A percentile compares a stretch with the other conserved stretches of the same genome.
Evolutionary conservation across 2,329 filamentous ascomycete genomes (phyloP).

Genomic region (Basipetospora sp.): DNA sequence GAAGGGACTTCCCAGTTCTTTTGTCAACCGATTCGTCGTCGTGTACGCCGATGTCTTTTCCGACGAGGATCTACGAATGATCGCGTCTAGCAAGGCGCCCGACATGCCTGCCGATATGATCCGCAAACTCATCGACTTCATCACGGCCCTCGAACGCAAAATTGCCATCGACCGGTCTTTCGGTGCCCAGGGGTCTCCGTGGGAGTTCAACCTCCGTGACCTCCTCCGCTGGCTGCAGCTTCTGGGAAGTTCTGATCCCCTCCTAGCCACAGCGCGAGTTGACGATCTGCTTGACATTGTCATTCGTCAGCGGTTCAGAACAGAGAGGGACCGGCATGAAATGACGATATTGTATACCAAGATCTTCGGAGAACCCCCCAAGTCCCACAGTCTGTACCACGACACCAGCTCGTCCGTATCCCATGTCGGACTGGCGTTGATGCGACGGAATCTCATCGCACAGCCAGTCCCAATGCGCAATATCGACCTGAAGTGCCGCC

Average conservation of each 20-base stretch:
- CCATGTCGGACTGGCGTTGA: slow-evolving; percentile 65
- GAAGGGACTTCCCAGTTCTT: slow-evolving; percentile 86
- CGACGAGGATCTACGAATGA: slow-evolving; percentile 63
- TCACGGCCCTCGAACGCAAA: slow-evolving; percentile 63
- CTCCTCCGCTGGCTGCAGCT: slow-evolving; percentile 76
- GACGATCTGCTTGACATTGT: slow-evolving; percentile 69
- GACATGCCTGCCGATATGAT: slow-evolving; percentile 43
- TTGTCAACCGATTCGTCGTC: slow-evolving; percentile 95
- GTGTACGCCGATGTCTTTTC: slow-evolving; percentile 90
- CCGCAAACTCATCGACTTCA: slow-evolving; percentile 57
- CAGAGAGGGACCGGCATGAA: slow-evolving; percentile 47
- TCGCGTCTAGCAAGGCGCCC: slow-evolving; percentile 67
- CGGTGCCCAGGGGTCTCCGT: slow-evolving; percentile 57
- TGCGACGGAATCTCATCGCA: slow-evolving; percentile 42
- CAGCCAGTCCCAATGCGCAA: slow-evolving; percentile 37
- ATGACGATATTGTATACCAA: slow-evolving; percentile 51
- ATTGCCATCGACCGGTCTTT: slow-evolving; percentile 46
- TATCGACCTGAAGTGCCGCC: slow-evolving; percentile 37
- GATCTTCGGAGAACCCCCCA: slow-evolving; percentile 42
- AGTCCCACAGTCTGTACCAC: slow-evolving; percentile 52
- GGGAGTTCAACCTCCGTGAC: slow-evolving; percentile 92
- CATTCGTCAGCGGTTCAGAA: slow-evolving; percentile 78
- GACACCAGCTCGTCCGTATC: slow-evolving; percentile 50
- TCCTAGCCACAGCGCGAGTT: slow-evolving; percentile 44
- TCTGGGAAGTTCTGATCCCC: slow-evolving; percentile 36